phyloP scores from a whole-genome alignment of 2,329 filamentous ascomycete genomes.

The Fusarium scirpi region DNA sequence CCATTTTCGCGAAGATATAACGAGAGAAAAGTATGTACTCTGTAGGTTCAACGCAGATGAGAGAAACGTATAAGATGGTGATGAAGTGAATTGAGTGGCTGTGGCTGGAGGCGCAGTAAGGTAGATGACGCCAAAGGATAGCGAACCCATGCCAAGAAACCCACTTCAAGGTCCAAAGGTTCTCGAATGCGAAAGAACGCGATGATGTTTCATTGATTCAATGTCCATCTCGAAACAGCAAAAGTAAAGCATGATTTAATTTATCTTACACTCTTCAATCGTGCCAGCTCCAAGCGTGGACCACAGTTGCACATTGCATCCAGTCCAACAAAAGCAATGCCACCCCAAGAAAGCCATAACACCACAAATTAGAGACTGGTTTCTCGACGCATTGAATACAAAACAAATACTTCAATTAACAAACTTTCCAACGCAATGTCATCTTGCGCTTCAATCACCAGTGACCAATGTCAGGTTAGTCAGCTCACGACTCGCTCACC shows the following conservation, averaged over 20 bases:
- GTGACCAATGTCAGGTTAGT: background rate
- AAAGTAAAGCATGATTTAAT: background rate
- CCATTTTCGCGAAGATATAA: constrained; percentile 12
- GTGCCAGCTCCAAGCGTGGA: background rate
- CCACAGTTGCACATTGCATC: background rate
- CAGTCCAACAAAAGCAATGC: background rate
- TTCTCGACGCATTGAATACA: background rate
- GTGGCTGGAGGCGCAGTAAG: constrained; percentile 17
- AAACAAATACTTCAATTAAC: background rate
- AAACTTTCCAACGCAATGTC: background rate
- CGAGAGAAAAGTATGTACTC: background rate
- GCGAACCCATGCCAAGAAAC: constrained; percentile 20
- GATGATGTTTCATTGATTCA: background rate
- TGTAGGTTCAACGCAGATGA: background rate
- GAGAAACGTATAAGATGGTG: background rate
- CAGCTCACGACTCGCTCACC: constrained; percentile 33
- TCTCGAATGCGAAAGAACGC: background rate
- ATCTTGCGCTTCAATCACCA: background rate
- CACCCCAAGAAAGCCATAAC: background rate
- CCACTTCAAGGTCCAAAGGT: constrained; percentile 8
- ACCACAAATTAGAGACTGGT: background rate
- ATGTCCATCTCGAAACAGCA: too few relatives aligned
- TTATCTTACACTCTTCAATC: background rate
- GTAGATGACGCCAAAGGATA: constrained; percentile 31
- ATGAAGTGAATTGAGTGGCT: constrained; percentile 1